phyloP scores from a whole-genome alignment of 768 basidiomycete genomes.

The Mycena haematopus region DNA sequence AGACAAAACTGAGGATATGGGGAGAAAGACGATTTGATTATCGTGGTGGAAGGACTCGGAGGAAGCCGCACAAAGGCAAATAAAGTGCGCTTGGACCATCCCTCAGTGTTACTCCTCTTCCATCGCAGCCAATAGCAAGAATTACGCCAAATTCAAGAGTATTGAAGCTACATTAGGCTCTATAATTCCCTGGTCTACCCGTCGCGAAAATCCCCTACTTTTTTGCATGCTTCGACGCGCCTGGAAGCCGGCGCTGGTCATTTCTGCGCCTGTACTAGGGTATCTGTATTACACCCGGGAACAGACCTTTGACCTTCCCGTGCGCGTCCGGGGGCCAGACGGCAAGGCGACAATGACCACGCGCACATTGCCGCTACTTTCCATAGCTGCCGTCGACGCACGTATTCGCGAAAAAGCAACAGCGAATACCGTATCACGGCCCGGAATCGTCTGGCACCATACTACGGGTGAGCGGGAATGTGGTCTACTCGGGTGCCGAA shows the following conservation, averaged over 20 bases:
- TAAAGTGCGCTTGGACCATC: too few species aligned
- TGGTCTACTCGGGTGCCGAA: not conserved
- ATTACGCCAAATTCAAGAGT: too few species aligned
- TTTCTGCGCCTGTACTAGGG: slow-evolving; percentile 61
- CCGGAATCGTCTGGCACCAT: slow-evolving; percentile 72
- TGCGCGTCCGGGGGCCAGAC: slow-evolving; percentile 61
- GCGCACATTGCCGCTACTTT: slow-evolving; percentile 60
- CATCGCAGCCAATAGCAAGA: too few species aligned
- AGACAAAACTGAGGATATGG: too few species aligned
- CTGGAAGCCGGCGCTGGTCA: slow-evolving; percentile 70
- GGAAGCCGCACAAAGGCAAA: too few species aligned
- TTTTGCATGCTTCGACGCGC: slow-evolving; percentile 62
- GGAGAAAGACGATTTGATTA: too few species aligned
- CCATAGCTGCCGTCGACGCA: slow-evolving; percentile 59
- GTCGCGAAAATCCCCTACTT: not conserved
- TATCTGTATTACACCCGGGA: slow-evolving; percentile 63
- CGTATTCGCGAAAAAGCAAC: slow-evolving; percentile 63
- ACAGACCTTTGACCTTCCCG: slow-evolving; percentile 64
- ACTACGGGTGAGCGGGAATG: slow-evolving; percentile 52
- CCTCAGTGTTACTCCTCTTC: too few species aligned
- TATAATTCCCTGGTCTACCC: not conserved
- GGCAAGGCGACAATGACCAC: slow-evolving; percentile 64
- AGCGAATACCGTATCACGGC: slow-evolving; percentile 51
- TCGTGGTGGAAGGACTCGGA: too few species aligned
- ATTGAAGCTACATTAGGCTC: not conserved